A percentile compares a stretch with the other conserved stretches of the same genome.
These are phyloP conservation scores for Aspergillus versicolor DNA, from an alignment of 2,329 filamentous ascomycete genomes.

Conservation along the genomic window DNA sequence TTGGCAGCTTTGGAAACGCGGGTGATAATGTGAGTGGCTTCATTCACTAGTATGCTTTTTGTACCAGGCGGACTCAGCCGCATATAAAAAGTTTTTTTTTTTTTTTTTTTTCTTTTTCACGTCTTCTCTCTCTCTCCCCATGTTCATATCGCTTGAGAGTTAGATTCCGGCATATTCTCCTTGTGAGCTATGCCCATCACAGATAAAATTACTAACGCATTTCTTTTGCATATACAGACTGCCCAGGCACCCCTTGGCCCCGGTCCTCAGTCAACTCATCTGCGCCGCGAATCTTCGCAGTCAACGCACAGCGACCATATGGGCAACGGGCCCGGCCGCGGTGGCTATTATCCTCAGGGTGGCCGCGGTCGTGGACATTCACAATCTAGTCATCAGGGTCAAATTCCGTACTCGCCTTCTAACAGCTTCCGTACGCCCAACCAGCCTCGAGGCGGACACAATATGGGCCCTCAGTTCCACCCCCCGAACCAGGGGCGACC, in stretches of 20 bases:
- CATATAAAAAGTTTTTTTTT: background rate
- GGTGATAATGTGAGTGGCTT: constrained; percentile 65
- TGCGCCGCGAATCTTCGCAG: constrained; percentile 82
- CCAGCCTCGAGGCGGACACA: constrained; percentile 50
- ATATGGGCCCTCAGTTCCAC: constrained; percentile 54
- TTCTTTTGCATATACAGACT: constrained; percentile 49
- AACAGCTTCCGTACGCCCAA: constrained; percentile 53
- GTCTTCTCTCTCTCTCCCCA: background rate
- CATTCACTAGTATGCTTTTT: background rate
- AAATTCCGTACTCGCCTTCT: constrained; percentile 55
- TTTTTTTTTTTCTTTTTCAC: background rate
- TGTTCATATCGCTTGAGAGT: background rate
- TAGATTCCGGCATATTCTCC: background rate
- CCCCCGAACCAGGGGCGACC: constrained; percentile 43
- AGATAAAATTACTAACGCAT: background rate
- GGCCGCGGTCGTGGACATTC: constrained; percentile 61
- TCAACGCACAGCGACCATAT: constrained; percentile 69
- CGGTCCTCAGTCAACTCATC: constrained; percentile 69
- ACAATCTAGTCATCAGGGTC: constrained; percentile 50
- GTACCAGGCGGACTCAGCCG: background rate
- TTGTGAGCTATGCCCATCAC: background rate
- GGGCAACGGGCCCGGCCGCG: constrained; percentile 53
- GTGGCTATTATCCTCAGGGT: constrained; percentile 52
- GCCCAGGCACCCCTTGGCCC: constrained; percentile 61
- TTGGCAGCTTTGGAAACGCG: constrained; percentile 77